A percentile compares a stretch with the other conserved stretches of the same genome.
Evolutionary conservation across 495 filamentous ascomycete species (phyloP).

Genomic region (Aspergillus avenaceus): DNA sequence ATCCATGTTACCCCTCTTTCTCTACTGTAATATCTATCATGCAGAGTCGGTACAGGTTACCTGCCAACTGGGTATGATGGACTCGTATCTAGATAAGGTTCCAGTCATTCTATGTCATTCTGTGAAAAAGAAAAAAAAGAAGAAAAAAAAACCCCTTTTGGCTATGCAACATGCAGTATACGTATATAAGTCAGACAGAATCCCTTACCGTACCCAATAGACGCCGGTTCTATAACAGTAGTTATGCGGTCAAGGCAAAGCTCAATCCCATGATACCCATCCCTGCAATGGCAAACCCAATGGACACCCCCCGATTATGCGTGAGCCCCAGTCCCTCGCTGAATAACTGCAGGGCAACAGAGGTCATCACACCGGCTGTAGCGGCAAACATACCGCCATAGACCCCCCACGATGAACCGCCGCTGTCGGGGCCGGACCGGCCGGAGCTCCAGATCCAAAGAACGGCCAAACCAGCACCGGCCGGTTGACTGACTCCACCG

Average conservation of each 20-base stretch:
- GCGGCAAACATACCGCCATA: slow-evolving; percentile 89
- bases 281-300: slow-evolving; percentile 79
- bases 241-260: slow-evolving; percentile 70
- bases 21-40: no score
- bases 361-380: slow-evolving; percentile 92
- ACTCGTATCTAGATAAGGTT: no score
- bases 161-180: no score
- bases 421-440: slow-evolving; percentile 37
- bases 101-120: background rate
- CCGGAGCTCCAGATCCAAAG: slow-evolving; percentile 70
- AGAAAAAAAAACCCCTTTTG: no score
- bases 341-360: slow-evolving; percentile 85
- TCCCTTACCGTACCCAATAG: background rate
- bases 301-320: slow-evolving; percentile 75
- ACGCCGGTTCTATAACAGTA: background rate
- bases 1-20: no score
- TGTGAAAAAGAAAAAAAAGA: no score
- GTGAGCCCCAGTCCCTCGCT: slow-evolving; percentile 77
- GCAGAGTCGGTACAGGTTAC: no score
- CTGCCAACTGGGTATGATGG: no score
- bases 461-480: slow-evolving; percentile 79
- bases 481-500: slow-evolving; percentile 80
- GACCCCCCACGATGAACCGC: slow-evolving; percentile 58
- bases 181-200: no score
- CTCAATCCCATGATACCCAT: slow-evolving; percentile 88